phyloP scores from a whole-genome alignment of 2,329 filamentous ascomycete genomes.

The Sporothrix inflata region DNA sequence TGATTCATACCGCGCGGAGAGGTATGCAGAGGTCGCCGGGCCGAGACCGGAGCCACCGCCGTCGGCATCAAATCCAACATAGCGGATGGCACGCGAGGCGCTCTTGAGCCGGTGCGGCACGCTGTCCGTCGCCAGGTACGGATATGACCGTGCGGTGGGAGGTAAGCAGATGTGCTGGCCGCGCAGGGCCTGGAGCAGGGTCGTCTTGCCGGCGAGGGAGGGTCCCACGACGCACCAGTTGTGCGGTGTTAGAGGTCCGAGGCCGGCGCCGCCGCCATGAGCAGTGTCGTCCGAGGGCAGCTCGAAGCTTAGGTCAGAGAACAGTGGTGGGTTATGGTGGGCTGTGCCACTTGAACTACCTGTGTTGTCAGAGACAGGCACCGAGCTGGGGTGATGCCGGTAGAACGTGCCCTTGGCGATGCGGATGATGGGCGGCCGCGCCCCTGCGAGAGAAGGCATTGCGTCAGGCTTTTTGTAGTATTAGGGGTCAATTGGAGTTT shows the following conservation, averaged over 20 bases:
- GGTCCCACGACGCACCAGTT: slow-evolving; percentile 87
- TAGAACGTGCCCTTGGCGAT: slow-evolving; percentile 85
- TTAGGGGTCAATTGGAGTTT: neutral
- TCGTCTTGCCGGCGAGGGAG: slow-evolving; percentile 77
- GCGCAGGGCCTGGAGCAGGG: slow-evolving; percentile 76
- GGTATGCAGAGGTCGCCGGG: slow-evolving; percentile 70
- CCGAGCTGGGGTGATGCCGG: slow-evolving; percentile 64
- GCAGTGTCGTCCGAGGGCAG: slow-evolving; percentile 53
- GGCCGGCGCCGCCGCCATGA: slow-evolving; percentile 41
- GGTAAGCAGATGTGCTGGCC: slow-evolving; percentile 78
- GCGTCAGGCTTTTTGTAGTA: slow-evolving; percentile 29
- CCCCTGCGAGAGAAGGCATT: slow-evolving; percentile 43
- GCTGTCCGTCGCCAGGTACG: slow-evolving; percentile 69
- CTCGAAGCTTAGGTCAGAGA: slow-evolving; percentile 69
- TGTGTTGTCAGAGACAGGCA: slow-evolving; percentile 13
- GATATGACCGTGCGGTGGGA: slow-evolving; percentile 74
- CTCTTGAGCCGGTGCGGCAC: slow-evolving; percentile 60
- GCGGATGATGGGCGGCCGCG: slow-evolving; percentile 63
- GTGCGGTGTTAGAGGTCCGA: slow-evolving; percentile 44
- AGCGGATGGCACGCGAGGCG: slow-evolving; percentile 72
- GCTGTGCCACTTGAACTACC: neutral
- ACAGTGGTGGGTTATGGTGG: slow-evolving; percentile 69
- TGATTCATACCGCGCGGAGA: slow-evolving; percentile 90
- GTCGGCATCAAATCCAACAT: slow-evolving; percentile 88
- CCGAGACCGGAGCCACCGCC: slow-evolving; percentile 49